Evolutionary conservation across 805 yeast genomes (phyloP), one percentile per base, ranked within the genome.

Genomic region (Metschnikowia reukaufii): DNA sequence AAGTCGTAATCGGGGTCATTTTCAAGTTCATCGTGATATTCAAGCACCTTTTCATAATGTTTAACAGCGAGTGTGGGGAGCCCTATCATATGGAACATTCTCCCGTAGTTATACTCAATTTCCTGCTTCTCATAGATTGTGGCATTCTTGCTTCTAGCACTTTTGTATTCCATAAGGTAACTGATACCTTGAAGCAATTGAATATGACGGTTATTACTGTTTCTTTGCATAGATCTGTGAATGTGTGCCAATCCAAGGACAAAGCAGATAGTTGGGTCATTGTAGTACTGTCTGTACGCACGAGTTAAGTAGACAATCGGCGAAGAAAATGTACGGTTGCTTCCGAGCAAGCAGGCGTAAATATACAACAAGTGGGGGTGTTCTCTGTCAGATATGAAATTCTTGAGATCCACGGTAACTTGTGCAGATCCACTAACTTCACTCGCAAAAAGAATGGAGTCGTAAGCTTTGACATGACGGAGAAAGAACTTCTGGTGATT

Each of bases 211-310:
- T 89, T 88, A 6, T 83, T 76, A 4, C 96, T 84, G 48, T 88
- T 81, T 51, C 99, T 75, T 65, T 94, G 98, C 83, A 91, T 84
- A 0, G 97, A 86, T 36, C 98, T 76, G 57, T 92, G 97, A 19
- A 91, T 70, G 65, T 90, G 91, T 0, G 91, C 82, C 34, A 94
- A 64, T 0, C 94, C 97, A 37, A 87, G 71, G 31, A 86, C 66
- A 21, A 94, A 72, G 50, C 88, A 77, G 1, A 94, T 71, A 71
- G 89, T 79, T 1, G 97, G 96, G 52, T 92, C 96, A 35, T 80
- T 67, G 36, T 84, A 83, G 46, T 79, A 79, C 19, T 80, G 76
- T 42, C 77, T 77, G 61, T 86, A 86, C 3, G 89, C 83, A 47
- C 91, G 78, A 39, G 82, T 76, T 47, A 87, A 72, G 62, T 92